Evolutionary conservation across 495 filamentous ascomycete species (phyloP), one percentile per base, ranked within the genome.

Genomic region (Aspergillus saccharolyticus): DNA sequence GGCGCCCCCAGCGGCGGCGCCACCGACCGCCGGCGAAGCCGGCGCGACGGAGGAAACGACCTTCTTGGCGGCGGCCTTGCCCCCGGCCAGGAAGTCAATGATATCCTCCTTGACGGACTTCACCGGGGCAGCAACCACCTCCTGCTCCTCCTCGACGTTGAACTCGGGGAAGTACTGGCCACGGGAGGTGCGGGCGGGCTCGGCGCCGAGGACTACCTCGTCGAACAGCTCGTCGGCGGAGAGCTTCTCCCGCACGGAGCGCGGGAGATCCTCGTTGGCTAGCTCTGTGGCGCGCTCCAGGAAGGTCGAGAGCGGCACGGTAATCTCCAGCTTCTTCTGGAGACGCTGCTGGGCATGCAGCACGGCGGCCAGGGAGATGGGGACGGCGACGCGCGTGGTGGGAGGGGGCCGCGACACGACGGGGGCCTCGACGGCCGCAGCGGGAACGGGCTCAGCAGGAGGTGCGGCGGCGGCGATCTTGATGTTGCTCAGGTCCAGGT

Each of bases 401-500:
- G 67, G 71, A 3, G 64, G 63, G 5, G 69, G 61, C 28, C 68
- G 62, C n/a, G n/a, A n/a, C 17, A 70, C 63, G 47, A 70, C 71
- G 8, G 71, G 70, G 20, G 79, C 66, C 56, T 80, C 70, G 4
- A n/a, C n/a, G n/a, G 62, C 62, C 19, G 66, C 64, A 18, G 70
- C 67, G 22, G 71, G 63, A 15, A 74, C 67, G 17, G 77, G 70
- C 42, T 70, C 66, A 39, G 71, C 25, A n/a, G n/a, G n/a, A n/a
- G n/a, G n/a, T 15, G 7, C 33, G 33, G 33, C 71, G 30, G 78
- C 64, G 39, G 70, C 71, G 56, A 91, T 76, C 79, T 96, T 95
- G 77, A 97, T 91, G 74, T 97, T 96, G 75, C 88, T 94, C 54
- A 97, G 82, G 70, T 97, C 95, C 22, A 98, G 81, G 69, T 96